phyloP scores from a whole-genome alignment of 208 protist species.

The Tritrichomonas musculus region DNA sequence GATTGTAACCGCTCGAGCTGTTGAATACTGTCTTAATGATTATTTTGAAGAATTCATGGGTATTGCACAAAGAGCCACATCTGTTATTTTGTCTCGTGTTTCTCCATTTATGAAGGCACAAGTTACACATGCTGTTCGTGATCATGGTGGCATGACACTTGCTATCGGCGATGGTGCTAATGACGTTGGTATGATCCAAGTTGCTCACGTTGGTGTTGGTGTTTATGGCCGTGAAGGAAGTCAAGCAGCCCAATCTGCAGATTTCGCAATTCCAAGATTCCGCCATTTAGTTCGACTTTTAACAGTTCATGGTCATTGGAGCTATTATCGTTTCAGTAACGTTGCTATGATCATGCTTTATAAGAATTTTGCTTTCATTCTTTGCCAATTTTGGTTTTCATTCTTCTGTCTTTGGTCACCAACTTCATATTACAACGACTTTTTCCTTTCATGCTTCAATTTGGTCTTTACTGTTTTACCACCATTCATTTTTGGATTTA shows the following conservation, averaged over 20 bases:
- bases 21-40: not conserved
- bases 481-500: not conserved
- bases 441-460: not conserved
- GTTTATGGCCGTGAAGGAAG: slow-evolving; percentile 82
- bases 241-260: slow-evolving; percentile 88
- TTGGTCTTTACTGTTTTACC: not conserved
- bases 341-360: slow-evolving; percentile 40
- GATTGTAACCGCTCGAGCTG: slow-evolving; percentile 27
- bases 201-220: slow-evolving; percentile 84
- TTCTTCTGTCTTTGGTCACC: not conserved
- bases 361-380: slow-evolving; percentile 40
- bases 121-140: slow-evolving; percentile 70
- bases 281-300: slow-evolving; percentile 47
- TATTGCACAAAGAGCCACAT: not conserved
- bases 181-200: slow-evolving; percentile 87
- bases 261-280: slow-evolving; percentile 86
- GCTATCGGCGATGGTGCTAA: slow-evolving; percentile 96
- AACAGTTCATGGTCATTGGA: slow-evolving; percentile 72
- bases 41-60: slow-evolving; percentile 37
- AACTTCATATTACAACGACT: not conserved
- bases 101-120: slow-evolving; percentile 2
- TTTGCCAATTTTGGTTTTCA: slow-evolving; percentile 14
- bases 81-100: not conserved
- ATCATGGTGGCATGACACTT: slow-evolving; percentile 50
- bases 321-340: slow-evolving; percentile 49